Conservation (phyloP, 2,329 filamentous ascomycete genomes). For the Exophiala xenobiotica region DNA sequence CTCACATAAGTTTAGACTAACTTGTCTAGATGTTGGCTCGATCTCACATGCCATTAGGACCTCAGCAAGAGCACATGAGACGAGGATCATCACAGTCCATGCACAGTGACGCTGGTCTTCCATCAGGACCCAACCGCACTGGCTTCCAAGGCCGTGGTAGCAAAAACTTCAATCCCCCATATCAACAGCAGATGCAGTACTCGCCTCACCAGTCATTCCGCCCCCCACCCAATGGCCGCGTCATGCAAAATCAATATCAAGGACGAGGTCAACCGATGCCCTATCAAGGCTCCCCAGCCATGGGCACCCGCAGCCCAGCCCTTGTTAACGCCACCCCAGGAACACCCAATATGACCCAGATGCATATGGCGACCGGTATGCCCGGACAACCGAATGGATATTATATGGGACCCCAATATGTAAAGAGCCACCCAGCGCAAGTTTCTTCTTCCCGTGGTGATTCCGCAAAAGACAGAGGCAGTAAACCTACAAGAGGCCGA, state of each 20-base stretch:
- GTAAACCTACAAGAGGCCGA: slow-evolving; percentile 27
- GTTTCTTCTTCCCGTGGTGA: slow-evolving; percentile 38
- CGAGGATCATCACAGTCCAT: slow-evolving; percentile 83
- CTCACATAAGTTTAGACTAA: slow-evolving; percentile 7
- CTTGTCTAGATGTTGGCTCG: slow-evolving; percentile 64
- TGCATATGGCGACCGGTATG: slow-evolving; percentile 67
- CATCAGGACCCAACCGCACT: slow-evolving; percentile 54
- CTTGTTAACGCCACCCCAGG: slow-evolving; percentile 65
- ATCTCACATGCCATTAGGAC: slow-evolving; percentile 61
- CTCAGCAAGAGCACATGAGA: slow-evolving; percentile 72
- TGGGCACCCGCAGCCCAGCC: slow-evolving; percentile 64
- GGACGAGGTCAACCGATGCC: slow-evolving; percentile 44
- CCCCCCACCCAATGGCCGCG: slow-evolving; percentile 50
- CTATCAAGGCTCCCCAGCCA: slow-evolving; percentile 66
- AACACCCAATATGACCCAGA: slow-evolving; percentile 65
- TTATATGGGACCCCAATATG: slow-evolving; percentile 60
- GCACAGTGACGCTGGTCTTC: slow-evolving; percentile 65
- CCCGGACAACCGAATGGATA: slow-evolving; percentile 55
- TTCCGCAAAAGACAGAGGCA: slow-evolving; percentile 37
- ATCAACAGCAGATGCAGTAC: slow-evolving; percentile 53
- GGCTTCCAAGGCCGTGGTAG: slow-evolving; percentile 56
- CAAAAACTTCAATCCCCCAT: slow-evolving; percentile 55
- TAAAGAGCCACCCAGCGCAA: slow-evolving; percentile 49
- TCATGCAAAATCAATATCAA: slow-evolving; percentile 51
- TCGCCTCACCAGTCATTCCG: slow-evolving; percentile 57